Evolutionary conservation across 2,329 filamentous ascomycete genomes (phyloP).

Genomic region (Penicillium janthinellum): DNA sequence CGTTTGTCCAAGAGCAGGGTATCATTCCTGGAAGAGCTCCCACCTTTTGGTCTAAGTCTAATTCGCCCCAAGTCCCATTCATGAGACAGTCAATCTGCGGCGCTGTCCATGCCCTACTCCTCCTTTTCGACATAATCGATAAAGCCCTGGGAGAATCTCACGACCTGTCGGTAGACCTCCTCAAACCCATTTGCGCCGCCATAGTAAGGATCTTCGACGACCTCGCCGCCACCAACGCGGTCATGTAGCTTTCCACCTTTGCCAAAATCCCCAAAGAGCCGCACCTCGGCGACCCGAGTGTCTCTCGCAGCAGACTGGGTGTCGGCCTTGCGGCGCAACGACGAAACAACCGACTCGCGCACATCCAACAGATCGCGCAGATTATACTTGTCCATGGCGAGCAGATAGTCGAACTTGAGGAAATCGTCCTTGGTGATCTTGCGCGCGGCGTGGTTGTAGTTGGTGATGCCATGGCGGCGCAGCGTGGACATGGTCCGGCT

Average conservation of each 20-base stretch:
- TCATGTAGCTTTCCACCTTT: constrained; percentile 50
- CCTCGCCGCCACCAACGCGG: constrained; percentile 57
- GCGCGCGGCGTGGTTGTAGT: constrained; percentile 76
- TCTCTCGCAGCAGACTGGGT: constrained; percentile 29
- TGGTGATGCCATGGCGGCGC: constrained; percentile 69
- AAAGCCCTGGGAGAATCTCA: constrained; percentile 75
- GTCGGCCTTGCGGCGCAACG: constrained; percentile 48
- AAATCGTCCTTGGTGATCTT: constrained; percentile 76
- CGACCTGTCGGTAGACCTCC: constrained; percentile 81
- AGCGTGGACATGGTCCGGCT: constrained; percentile 81
- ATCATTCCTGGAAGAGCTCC: constrained; percentile 17
- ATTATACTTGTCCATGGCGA: constrained; percentile 91
- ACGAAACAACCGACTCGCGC: constrained; percentile 52
- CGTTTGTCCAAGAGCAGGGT: constrained; percentile 21
- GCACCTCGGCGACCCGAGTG: constrained; percentile 57
- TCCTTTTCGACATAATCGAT: constrained; percentile 58
- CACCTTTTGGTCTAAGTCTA: constrained; percentile 5
- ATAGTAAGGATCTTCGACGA: constrained; percentile 89
- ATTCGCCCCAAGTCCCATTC: constrained; percentile 7
- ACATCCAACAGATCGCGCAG: constrained; percentile 67
- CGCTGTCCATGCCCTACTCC: background rate
- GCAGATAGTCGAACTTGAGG: constrained; percentile 83
- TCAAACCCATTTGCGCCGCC: constrained; percentile 80
- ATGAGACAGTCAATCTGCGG: background rate
- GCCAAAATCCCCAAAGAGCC: constrained; percentile 84